These are phyloP conservation scores for Rhizopogon rudus DNA, from an alignment of 768 basidiomycete genomes.

Conservation along the genomic window DNA sequence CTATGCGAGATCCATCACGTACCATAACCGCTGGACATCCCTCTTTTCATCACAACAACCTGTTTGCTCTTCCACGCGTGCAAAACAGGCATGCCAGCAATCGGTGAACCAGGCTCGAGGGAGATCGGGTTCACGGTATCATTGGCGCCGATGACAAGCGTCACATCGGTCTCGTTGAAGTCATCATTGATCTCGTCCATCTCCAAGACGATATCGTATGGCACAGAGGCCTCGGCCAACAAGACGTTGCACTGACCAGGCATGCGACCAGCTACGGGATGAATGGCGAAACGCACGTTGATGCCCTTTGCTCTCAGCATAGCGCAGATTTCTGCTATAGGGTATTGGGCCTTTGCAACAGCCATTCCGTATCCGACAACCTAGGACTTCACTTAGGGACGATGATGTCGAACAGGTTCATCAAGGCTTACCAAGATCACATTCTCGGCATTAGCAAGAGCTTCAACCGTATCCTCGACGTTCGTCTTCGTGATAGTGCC, in stretches of 20 bases:
- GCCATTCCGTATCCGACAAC: constrained; percentile 91
- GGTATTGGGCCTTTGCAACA: constrained; percentile 86
- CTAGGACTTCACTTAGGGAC: constrained; percentile 27
- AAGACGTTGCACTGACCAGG: constrained; percentile 93
- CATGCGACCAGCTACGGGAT: constrained; percentile 91
- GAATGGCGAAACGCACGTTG: constrained; percentile 82
- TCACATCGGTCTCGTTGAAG: constrained; percentile 84
- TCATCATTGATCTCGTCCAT: constrained; percentile 97
- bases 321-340: constrained; percentile 68
- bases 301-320: constrained; percentile 70
- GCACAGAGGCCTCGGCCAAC: constrained; percentile 84
- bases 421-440: constrained; percentile 60
- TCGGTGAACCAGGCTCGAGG: constrained; percentile 79
- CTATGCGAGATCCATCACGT: constrained; percentile 10
- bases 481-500: constrained; percentile 74
- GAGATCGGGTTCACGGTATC: constrained; percentile 92
- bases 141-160: constrained; percentile 87
- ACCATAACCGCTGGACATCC: constrained; percentile 88
- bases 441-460: constrained; percentile 71
- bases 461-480: constrained; percentile 79
- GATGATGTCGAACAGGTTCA: not conserved
- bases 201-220: constrained; percentile 87
- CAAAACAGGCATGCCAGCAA: constrained; percentile 90
- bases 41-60: constrained; percentile 90
- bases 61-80: constrained; percentile 94